These are phyloP conservation scores for Macrolepiota albuminosa DNA, from an alignment of 768 basidiomycete species.

Conservation along the genomic window DNA sequence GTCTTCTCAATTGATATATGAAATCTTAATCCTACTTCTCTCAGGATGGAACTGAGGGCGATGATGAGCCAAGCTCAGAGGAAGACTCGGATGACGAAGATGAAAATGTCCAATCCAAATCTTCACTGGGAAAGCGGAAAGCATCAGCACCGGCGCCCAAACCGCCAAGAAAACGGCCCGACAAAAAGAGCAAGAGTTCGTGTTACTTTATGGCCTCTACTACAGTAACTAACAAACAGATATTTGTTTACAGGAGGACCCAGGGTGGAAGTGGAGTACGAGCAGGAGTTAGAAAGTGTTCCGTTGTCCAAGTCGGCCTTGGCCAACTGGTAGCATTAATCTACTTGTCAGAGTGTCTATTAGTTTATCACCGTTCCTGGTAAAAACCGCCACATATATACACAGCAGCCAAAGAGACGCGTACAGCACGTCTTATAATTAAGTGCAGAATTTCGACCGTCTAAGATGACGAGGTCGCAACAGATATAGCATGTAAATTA, in stretches of 20 bases:
- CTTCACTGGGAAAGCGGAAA: constrained; percentile 67
- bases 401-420: not conserved
- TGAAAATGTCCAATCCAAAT: constrained; percentile 30
- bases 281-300: constrained; percentile 79
- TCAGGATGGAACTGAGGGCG: constrained; percentile 28
- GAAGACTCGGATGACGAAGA: constrained; percentile 39
- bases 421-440: not conserved
- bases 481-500: not conserved
- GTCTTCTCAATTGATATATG: not conserved
- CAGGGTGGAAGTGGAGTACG: constrained; percentile 93
- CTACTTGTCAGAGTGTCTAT: not conserved
- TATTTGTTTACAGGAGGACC: constrained; percentile 50
- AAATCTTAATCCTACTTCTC: not conserved
- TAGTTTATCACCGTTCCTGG: not conserved
- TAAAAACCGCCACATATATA: not conserved
- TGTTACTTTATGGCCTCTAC: constrained; percentile 11
- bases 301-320: constrained; percentile 48
- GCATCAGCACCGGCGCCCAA: constrained; percentile 36
- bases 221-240: not conserved
- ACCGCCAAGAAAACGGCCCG: constrained; percentile 46
- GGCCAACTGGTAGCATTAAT: constrained; percentile 45
- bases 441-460: not conserved
- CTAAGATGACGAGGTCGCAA: not conserved
- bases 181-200: constrained; percentile 60
- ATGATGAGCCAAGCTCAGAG: constrained; percentile 27